A percentile compares a stretch with the other conserved stretches of the same genome.
Conservation (phyloP, 2,329 filamentous ascomycete genomes). For the Xylaria sp. region DNA sequence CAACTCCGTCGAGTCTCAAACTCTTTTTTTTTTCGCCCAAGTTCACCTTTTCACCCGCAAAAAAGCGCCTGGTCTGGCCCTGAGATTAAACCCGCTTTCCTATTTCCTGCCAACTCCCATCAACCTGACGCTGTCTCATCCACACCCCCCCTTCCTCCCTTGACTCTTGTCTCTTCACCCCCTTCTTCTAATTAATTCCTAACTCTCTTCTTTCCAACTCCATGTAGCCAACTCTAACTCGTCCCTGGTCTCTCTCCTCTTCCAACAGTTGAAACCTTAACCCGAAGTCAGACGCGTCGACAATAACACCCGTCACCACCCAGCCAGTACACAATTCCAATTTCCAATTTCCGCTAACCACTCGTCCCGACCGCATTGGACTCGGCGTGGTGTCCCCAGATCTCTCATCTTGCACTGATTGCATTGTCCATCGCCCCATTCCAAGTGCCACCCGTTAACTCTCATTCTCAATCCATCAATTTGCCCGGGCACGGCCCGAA, state of each 20-base stretch:
- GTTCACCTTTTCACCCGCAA: constrained; percentile 12
- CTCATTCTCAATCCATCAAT: constrained; percentile 15
- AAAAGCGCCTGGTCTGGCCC: constrained; percentile 11
- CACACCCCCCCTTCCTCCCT: background rate
- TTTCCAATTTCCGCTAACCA: constrained; percentile 10
- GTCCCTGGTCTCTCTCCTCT: background rate
- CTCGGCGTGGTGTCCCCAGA: constrained; percentile 14
- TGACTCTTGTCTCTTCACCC: background rate
- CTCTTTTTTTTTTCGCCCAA: constrained; percentile 9
- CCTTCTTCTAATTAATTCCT: constrained; percentile 4
- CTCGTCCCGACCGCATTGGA: constrained; percentile 14
- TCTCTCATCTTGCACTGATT: background rate
- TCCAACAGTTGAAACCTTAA: background rate
- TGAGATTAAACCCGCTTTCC: background rate
- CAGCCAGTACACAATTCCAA: constrained; percentile 11
- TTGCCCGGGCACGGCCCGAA: background rate
- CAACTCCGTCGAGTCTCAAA: constrained; percentile 25
- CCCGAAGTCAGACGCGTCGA: constrained; percentile 19
- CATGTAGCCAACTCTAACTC: background rate
- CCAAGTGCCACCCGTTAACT: constrained; percentile 33
- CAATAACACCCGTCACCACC: constrained; percentile 9
- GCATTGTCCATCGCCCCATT: background rate
- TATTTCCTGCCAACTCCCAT: constrained; percentile 13
- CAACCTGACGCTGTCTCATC: background rate
- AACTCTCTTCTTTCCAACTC: constrained; percentile 1